Evolutionary conservation across 2,329 filamentous ascomycete genomes (phyloP).

Genomic region (Ceratocystis harringtonii): DNA sequence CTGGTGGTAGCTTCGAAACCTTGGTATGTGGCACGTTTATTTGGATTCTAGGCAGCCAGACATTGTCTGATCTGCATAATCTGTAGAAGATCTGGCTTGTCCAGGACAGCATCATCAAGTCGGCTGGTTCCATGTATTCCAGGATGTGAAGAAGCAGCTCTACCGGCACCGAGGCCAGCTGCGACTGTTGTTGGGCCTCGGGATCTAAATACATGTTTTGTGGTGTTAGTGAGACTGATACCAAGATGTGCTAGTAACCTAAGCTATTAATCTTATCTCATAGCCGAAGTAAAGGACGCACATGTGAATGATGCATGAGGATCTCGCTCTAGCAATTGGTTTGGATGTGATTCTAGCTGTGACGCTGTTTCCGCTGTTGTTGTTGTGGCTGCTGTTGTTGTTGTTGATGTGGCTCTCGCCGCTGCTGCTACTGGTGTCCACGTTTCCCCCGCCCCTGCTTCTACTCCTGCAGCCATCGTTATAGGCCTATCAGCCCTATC

Average conservation of each 20-base stretch:
- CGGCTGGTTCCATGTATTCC: slow-evolving; percentile 45
- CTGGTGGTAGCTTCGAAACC: slow-evolving; percentile 32
- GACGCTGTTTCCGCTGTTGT: neutral
- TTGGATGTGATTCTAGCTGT: neutral
- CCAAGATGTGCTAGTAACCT: neutral
- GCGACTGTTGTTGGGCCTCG: neutral
- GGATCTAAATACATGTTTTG: neutral
- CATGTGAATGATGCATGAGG: neutral
- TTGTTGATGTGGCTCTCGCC: neutral
- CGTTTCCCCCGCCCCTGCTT: too few relatives aligned
- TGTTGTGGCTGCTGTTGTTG: neutral
- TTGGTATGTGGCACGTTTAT: slow-evolving; percentile 43
- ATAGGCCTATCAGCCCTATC: too few relatives aligned
- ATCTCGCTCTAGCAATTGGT: neutral
- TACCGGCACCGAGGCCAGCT: slow-evolving; percentile 45
- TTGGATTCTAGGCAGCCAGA: slow-evolving; percentile 60
- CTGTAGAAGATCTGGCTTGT: slow-evolving; percentile 47
- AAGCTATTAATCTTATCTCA: too few relatives aligned
- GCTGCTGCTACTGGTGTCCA: neutral
- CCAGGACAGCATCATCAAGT: slow-evolving; percentile 44
- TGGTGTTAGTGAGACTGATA: neutral
- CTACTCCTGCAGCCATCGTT: too few relatives aligned
- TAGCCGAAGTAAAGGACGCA: neutral
- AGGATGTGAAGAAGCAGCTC: slow-evolving; percentile 66
- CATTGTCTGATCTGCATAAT: slow-evolving; percentile 48